A percentile compares a stretch with the other conserved stretches of the same genome.
These are phyloP conservation scores for Trichaptum fuscoviolaceum DNA, from an alignment of 768 basidiomycete species.

Conservation along the genomic window DNA sequence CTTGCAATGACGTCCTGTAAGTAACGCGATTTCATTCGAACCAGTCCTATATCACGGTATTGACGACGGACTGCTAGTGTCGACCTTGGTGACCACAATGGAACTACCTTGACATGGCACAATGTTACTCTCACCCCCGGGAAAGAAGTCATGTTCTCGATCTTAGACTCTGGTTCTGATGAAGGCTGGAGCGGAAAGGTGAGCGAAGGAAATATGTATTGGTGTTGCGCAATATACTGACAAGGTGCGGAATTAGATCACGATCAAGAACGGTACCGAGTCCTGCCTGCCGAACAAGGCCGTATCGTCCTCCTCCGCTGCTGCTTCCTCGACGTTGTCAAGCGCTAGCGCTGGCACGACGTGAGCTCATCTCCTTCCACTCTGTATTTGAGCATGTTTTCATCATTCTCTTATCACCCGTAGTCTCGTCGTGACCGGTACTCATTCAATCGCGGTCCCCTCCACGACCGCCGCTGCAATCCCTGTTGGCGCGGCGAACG, in stretches of 20 bases:
- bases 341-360: constrained; percentile 11
- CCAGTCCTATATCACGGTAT: constrained; percentile 5
- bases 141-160: constrained; percentile 42
- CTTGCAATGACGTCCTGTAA: constrained; percentile 59
- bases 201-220: constrained; percentile 15
- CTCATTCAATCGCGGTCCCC: background rate
- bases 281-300: constrained; percentile 30
- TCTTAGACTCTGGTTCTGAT: constrained; percentile 45
- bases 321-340: constrained; percentile 6
- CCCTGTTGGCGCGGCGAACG: constrained; percentile 30
- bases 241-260: constrained; percentile 23
- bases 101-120: constrained; percentile 40
- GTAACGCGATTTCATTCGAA: constrained; percentile 17
- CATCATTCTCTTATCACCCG: background rate
- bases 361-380: constrained; percentile 6
- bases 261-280: constrained; percentile 30
- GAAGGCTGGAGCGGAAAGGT: constrained; percentile 68
- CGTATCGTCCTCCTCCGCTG: constrained; percentile 11
- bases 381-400: constrained; percentile 5
- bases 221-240: background rate
- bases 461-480: constrained; percentile 10
- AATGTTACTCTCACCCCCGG: constrained; percentile 40
- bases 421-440: constrained; percentile 2
- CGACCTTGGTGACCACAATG: constrained; percentile 49
- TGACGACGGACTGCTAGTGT: constrained; percentile 31